Conservation (phyloP, 208 protist species). For the Spongospora subterranea region DNA sequence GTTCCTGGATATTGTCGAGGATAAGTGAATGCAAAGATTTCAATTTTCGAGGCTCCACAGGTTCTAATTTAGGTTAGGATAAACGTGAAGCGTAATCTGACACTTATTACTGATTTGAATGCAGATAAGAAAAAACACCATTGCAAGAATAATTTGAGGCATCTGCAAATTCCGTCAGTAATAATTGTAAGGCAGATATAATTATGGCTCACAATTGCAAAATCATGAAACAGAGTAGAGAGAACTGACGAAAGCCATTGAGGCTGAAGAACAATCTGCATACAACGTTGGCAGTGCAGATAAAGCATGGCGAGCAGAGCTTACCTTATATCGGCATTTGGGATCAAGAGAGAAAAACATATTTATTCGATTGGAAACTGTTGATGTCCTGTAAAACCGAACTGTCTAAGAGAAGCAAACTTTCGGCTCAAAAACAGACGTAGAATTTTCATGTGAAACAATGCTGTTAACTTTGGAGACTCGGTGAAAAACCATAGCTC, state of each 20-base stretch:
- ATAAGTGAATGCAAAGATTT: background rate
- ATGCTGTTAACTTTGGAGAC: background rate
- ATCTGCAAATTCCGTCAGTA: constrained; percentile 12
- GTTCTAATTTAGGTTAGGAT: background rate
- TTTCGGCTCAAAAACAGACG: background rate
- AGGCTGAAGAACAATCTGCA: background rate
- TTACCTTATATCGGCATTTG: constrained; percentile 42
- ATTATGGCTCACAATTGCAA: constrained; percentile 11
- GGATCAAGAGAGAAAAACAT: background rate
- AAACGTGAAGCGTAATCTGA: constrained; percentile 26
- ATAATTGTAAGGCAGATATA: background rate
- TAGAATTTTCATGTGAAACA: background rate
- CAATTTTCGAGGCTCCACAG: background rate
- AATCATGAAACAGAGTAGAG: constrained; percentile 36
- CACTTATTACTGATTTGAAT: background rate
- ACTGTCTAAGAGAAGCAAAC: no score
- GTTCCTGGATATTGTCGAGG: background rate
- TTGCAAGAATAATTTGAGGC: background rate
- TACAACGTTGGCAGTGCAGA: background rate
- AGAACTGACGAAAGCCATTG: background rate
- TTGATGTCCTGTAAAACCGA: constrained; percentile 21
- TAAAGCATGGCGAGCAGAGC: background rate
- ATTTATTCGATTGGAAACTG: background rate
- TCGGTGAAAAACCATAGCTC: background rate
- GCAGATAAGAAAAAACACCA: background rate